Base-by-base conservation (phyloP, 768 basidiomycete species). In the Boletellus emodensis region DNA sequence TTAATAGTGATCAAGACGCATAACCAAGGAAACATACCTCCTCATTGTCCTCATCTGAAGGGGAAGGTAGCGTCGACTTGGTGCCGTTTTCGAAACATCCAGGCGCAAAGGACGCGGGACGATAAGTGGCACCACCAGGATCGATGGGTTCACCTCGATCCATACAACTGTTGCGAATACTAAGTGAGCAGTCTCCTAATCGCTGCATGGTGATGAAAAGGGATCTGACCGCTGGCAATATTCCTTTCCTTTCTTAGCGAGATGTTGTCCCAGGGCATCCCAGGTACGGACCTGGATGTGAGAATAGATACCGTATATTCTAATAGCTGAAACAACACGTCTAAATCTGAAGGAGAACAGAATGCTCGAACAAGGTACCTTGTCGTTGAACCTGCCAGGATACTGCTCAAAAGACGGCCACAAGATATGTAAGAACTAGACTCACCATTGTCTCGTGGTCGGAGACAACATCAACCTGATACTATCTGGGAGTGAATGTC, bases 81-180 rank as follows among this genome's bases (percentile, higher is more conserved):
- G 49, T 44, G 40, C 62, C 54, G 43, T 44, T 49, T 17, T 54
- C 61, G 1, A 57, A 52, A 7, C 48, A 49, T 28, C 75, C 71
- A 0, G 72, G 70, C 1, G 78, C 77, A 56, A 83, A 86, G n/a
- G 66, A 72, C 2, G 75, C 77, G 1, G 83, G 82, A 2, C 68
- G 60, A 51, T 76, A 73, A n/a, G 79, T 68, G 44, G 75, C 71
- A 40, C 72, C 70, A 0, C 74, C 72, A 22, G 62, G 62, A 11
- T 66, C 59, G 6, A 54, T 38, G 1, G 72, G 68, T 10, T 50
- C 56, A 17, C 70, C 69, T 30, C 78, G 75, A 51, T 72, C 75
- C 6, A 67, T 65, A 50, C 81, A 84, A 49, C 78, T 81, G 51
- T 46, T 15, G 4, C n/a, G 32, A 33, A 35, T 2, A 26, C 24